Evolutionary conservation across 1,139 yeast genomes (phyloP), one percentile per base, ranked within the genome.

Genomic region (Blastobotrys malaysiensis): DNA sequence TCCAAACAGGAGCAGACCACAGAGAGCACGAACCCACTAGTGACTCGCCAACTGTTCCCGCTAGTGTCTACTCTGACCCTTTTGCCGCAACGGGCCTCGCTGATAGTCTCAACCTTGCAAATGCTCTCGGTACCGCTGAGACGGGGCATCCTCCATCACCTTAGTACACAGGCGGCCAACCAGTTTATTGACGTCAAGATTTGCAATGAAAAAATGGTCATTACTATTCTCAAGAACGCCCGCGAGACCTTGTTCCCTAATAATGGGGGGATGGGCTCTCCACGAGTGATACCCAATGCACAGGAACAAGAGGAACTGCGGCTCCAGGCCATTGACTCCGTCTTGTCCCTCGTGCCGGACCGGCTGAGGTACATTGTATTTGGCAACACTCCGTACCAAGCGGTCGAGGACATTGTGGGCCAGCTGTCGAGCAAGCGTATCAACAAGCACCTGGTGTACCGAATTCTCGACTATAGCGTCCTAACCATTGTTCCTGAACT

Each of bases 201-300:
- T 22, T 64, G 53, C 27, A 58, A 55, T 46, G 62, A 50, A 56
- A 46, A 55, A 19, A 45, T 68, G 9, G 60, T 68, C 2, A 62
- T 66, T 2, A 55, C 59, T 2, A 57, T 68, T 6, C 48, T 74
- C 5, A 62, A 60, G 21, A 59, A 62, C 5, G 61, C 67, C 1
- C 62, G 78, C 46, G 62, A 63, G 45, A 68, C 68, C 27, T 57
- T 75, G 43, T 75, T 75, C 53, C 76, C 77, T 1, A 60, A 59
- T 9, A 73, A 72, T 55, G 76, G 75, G 7, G 63, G 62, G 16
- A 71, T 75, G 75, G 78, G 78, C 0, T 76, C 77, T 1, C 70
- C 77, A 5, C 57, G 77, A 21, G 59, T 61, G 3, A 52, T 60
- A 7, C 73, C 73, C 0, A 55, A 59, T 18, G 60, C 48, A 4